These are phyloP conservation scores for Sugiyamaella americana DNA, from an alignment of 805 yeast species.

Conservation along the genomic window DNA sequence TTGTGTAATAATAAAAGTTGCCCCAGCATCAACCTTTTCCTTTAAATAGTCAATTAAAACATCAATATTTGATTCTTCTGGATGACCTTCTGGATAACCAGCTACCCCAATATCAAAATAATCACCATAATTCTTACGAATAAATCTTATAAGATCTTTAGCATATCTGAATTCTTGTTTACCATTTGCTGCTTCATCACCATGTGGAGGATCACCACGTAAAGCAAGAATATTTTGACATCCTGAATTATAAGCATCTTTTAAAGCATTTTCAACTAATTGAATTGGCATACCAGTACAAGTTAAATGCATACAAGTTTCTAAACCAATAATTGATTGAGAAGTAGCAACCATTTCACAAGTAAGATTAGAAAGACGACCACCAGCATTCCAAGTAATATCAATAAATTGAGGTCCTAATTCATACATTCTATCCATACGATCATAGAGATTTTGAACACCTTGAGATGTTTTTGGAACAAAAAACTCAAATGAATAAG, in stretches of 20 bases:
- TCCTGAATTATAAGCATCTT: slow-evolving; percentile 81
- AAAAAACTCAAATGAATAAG: slow-evolving; percentile 94
- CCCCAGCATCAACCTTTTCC: slow-evolving; percentile 91
- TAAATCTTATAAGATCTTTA: slow-evolving; percentile 74
- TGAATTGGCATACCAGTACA: slow-evolving; percentile 89
- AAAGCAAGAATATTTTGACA: slow-evolving; percentile 93
- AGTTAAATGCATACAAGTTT: slow-evolving; percentile 96
- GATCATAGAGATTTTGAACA: slow-evolving; percentile 88
- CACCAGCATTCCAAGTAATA: slow-evolving; percentile 99
- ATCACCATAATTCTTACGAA: slow-evolving; percentile 70
- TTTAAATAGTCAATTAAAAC: slow-evolving; percentile 58
- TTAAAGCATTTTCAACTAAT: slow-evolving; percentile 76
- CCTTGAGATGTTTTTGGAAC: slow-evolving; percentile 98
- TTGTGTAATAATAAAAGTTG: slow-evolving; percentile 88
- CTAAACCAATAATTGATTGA: slow-evolving; percentile 83
- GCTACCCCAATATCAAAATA: slow-evolving; percentile 95
- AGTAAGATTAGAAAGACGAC: slow-evolving; percentile 73
- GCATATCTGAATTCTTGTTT: slow-evolving; percentile 70
- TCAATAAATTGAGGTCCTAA: slow-evolving; percentile 88
- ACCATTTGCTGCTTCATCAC: slow-evolving; percentile 23
- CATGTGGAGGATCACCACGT: slow-evolving; percentile 90
- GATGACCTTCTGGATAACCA: slow-evolving; percentile 96
- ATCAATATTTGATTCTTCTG: slow-evolving; percentile 64
- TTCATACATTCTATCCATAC: slow-evolving; percentile 97
- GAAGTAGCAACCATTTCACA: slow-evolving; percentile 89